These are phyloP conservation scores for Terfezia boudieri DNA, from an alignment of 495 filamentous ascomycete species.

Conservation along the genomic window DNA sequence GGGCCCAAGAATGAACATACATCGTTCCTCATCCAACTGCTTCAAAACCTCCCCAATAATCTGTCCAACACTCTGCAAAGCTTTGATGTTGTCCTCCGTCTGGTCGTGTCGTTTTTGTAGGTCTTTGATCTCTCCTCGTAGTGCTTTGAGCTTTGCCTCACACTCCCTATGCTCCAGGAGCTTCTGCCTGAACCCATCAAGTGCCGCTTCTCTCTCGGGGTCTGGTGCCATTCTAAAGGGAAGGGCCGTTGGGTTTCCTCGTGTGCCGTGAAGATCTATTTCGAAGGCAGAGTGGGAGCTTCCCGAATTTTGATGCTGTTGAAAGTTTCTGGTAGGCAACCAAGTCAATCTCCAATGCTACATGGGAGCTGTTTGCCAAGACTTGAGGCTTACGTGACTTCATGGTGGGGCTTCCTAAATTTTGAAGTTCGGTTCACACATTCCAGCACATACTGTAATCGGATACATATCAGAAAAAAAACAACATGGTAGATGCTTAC, in stretches of 20 bases:
- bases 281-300: not conserved
- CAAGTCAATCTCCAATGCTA: not conserved
- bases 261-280: not conserved
- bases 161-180: constrained; percentile 92
- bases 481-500: too few relatives aligned
- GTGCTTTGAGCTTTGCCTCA: constrained; percentile 84
- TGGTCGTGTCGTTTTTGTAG: constrained; percentile 85
- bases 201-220: constrained; percentile 13
- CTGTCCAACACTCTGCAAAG: constrained; percentile 93
- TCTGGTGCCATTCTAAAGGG: constrained; percentile 2
- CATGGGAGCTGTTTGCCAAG: not conserved
- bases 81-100: constrained; percentile 99
- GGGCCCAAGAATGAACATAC: constrained; percentile 29
- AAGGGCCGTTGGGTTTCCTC: not conserved
- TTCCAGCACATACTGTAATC: too few relatives aligned
- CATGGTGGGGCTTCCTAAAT: not conserved
- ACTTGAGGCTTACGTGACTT: not conserved
- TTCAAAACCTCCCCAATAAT: constrained; percentile 99
- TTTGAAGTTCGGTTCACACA: not conserved
- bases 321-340: too few relatives aligned
- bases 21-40: constrained; percentile 96
- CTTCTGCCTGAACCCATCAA: constrained; percentile 19
- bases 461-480: too few relatives aligned
- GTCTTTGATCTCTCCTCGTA: constrained; percentile 86
- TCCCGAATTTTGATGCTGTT: too few relatives aligned